These are phyloP conservation scores for Termitomyces sp. DNA, from an alignment of 768 basidiomycete genomes.

Conservation along the genomic window DNA sequence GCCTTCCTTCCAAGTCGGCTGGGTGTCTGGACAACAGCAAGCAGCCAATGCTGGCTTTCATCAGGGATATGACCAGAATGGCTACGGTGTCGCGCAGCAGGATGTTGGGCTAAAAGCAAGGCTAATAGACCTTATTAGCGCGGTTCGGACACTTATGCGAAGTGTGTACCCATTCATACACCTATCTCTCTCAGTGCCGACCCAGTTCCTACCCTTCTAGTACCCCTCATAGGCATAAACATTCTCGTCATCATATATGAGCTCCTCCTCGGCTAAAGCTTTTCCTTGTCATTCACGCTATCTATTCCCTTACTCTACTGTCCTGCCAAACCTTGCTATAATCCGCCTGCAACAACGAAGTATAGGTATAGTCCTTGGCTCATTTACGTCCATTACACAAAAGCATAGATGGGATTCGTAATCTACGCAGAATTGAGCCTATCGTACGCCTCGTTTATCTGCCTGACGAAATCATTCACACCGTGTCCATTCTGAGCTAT, in stretches of 20 bases:
- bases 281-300: not conserved
- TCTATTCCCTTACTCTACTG: not conserved
- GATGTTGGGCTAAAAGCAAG: conserved; percentile 79
- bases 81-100: conserved; percentile 45
- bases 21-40: conserved; percentile 62
- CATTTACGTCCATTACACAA: not conserved
- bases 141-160: conserved; percentile 94
- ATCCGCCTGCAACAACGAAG: conserved; percentile 3
- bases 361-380: not conserved
- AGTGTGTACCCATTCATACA: conserved; percentile 56
- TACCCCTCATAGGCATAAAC: conserved; percentile 89
- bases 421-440: conserved; percentile 41
- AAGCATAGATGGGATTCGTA: not conserved
- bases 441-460: conserved; percentile 72
- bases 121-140: conserved; percentile 88
- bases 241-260: conserved; percentile 85
- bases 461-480: conserved; percentile 65
- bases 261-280: conserved; percentile 53
- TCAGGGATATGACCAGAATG: conserved; percentile 63
- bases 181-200: conserved; percentile 10
- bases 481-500: conserved; percentile 64
- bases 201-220: conserved; percentile 33
- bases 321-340: conserved; percentile 4
- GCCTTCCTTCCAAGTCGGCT: conserved; percentile 61
- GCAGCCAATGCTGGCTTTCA: conserved; percentile 52